A percentile compares a stretch with the other conserved stretches of the same genome.
Conservation (phyloP, 768 basidiomycete species). For the Suillus cothurnatus region DNA sequence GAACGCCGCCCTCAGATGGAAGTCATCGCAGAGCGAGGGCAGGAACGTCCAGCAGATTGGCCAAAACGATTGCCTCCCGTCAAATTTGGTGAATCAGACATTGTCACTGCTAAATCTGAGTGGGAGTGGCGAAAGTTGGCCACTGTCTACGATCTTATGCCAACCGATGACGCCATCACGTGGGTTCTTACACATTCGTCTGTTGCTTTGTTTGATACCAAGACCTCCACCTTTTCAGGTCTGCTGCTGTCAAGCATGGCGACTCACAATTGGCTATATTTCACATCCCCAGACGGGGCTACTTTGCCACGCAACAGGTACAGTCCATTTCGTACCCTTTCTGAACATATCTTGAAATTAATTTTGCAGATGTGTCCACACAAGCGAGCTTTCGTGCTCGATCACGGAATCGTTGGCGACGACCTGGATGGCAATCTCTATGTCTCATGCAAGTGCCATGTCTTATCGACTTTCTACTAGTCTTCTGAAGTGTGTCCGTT, state of each 20-base stretch:
- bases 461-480: background rate
- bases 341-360: background rate
- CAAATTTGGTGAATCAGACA: constrained; percentile 42
- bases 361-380: constrained; percentile 45
- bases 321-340: constrained; percentile 10
- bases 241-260: constrained; percentile 59
- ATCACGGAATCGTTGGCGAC: constrained; percentile 70
- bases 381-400: constrained; percentile 67
- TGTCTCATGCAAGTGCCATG: constrained; percentile 45
- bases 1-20: constrained; percentile 50
- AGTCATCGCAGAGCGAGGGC: constrained; percentile 59
- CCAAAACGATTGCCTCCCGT: constrained; percentile 53
- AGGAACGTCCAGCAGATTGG: constrained; percentile 69
- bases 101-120: constrained; percentile 45
- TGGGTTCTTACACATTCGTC: constrained; percentile 26
- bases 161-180: constrained; percentile 49
- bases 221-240: constrained; percentile 26
- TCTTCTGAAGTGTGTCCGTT: background rate
- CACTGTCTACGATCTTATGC: constrained; percentile 47
- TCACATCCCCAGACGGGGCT: constrained; percentile 57
- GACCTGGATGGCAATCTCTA: constrained; percentile 54
- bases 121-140: constrained; percentile 64
- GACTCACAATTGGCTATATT: constrained; percentile 72
- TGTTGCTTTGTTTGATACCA: background rate
- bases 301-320: constrained; percentile 73